These are phyloP conservation scores for Mangifera indica DNA, from an alignment of 345 rosid species.

Conservation along the genomic window DNA sequence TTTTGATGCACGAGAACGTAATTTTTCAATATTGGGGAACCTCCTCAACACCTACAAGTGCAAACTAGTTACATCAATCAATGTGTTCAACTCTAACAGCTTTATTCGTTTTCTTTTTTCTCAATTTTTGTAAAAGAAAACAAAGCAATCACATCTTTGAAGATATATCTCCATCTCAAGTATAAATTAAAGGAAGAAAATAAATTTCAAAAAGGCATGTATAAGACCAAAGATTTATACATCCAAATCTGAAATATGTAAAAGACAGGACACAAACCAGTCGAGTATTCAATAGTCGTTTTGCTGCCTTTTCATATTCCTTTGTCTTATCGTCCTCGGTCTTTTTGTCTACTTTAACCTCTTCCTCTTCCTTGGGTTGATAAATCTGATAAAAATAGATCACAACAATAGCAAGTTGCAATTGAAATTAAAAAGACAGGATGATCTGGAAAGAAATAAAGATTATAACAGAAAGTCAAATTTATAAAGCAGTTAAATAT, in stretches of 20 bases:
- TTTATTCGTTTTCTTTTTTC: background rate
- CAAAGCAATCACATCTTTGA: background rate
- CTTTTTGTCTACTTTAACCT: constrained; percentile 63
- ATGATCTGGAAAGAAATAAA: background rate
- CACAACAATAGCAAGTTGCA: constrained; percentile 5
- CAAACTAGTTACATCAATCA: constrained; percentile 4
- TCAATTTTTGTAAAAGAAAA: background rate
- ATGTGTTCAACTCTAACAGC: background rate
- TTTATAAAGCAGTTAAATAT: background rate
- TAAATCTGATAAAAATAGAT: constrained; percentile 45
- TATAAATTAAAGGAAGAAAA: background rate
- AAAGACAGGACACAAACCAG: constrained; percentile 53
- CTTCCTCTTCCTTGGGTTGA: constrained; percentile 69
- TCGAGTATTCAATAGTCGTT: constrained; percentile 53
- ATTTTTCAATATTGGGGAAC: constrained; percentile 55
- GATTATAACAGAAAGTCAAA: background rate
- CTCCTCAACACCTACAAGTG: constrained; percentile 55
- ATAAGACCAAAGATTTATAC: background rate
- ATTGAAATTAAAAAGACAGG: constrained; percentile 1
- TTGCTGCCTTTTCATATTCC: constrained; percentile 80
- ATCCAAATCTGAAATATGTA: background rate
- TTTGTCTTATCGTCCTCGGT: constrained; percentile 45
- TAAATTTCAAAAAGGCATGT: background rate
- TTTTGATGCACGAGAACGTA: constrained; percentile 62
- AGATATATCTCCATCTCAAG: background rate